Evolutionary conservation across 1,139 yeast species (phyloP).

Genomic region (Saccharomyces hybrid): DNA sequence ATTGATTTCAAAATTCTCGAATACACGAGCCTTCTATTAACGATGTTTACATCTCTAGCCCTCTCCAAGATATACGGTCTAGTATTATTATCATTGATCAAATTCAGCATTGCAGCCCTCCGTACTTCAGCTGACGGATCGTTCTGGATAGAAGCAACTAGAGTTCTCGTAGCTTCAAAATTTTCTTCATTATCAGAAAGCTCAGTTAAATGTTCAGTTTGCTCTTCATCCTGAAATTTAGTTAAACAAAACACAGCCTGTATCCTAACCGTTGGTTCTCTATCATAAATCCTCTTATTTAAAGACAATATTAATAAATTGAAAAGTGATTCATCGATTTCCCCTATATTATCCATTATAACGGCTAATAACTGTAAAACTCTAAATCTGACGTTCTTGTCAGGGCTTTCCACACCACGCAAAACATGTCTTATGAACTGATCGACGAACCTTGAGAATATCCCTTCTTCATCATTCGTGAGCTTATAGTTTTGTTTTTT

Average conservation of each 20-base stretch:
- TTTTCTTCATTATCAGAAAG: conserved; percentile 35
- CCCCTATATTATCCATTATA: conserved; percentile 64
- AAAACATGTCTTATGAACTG: conserved; percentile 57
- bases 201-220: conserved; percentile 15
- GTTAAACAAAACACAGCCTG: conserved; percentile 80
- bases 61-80: conserved; percentile 63
- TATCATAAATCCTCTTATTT: conserved; percentile 62
- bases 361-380: conserved; percentile 73
- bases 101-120: conserved; percentile 69
- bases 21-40: conserved; percentile 67
- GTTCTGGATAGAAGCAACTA: conserved; percentile 54
- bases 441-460: conserved; percentile 49
- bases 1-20: conserved; percentile 61
- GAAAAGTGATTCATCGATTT: conserved; percentile 67
- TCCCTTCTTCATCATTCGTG: conserved; percentile 34
- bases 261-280: conserved; percentile 68
- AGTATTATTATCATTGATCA: conserved; percentile 48
- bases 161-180: conserved; percentile 45
- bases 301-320: conserved; percentile 56
- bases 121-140: conserved; percentile 89
- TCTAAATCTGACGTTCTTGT: conserved; percentile 71
- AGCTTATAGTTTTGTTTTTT: conserved; percentile 35
- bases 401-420: conserved; percentile 71
- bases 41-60: conserved; percentile 69
- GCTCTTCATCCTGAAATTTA: conserved; percentile 57